These are phyloP conservation scores for Leccinum subrobustum DNA, from an alignment of 1,284 basidiomycete species.

Conservation along the genomic window DNA sequence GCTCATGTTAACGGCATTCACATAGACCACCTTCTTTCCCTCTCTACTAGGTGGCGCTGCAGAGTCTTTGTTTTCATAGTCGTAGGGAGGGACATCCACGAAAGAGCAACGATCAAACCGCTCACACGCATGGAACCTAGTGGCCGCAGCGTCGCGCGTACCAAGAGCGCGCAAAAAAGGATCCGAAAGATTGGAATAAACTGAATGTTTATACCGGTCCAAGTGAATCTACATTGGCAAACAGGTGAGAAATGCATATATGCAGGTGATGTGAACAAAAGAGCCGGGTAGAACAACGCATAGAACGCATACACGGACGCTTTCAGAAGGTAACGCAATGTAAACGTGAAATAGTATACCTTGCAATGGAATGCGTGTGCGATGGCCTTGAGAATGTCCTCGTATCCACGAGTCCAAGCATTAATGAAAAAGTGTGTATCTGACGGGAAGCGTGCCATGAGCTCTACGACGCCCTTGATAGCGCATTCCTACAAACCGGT, in stretches of 20 bases:
- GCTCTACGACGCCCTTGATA: conserved; percentile 60
- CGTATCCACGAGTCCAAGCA: conserved; percentile 92
- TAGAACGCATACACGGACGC: background rate
- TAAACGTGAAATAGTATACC: conserved; percentile 38
- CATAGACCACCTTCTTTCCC: conserved; percentile 65
- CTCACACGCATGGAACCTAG: conserved; percentile 92
- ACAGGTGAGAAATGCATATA: conserved; percentile 16
- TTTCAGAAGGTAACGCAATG: background rate
- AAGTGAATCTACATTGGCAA: conserved; percentile 71
- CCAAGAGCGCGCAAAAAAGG: conserved; percentile 64
- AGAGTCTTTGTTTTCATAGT: conserved; percentile 11
- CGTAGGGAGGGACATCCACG: conserved; percentile 44
- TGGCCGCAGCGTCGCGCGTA: conserved; percentile 56
- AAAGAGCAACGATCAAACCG: conserved; percentile 71
- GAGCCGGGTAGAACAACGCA: background rate
- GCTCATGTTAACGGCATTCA: conserved; percentile 75
- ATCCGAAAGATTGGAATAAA: conserved; percentile 63
- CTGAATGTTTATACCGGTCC: conserved; percentile 79
- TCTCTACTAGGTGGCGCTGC: conserved; percentile 34
- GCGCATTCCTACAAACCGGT: conserved; percentile 54
- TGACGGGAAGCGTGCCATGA: conserved; percentile 68
- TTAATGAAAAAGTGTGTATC: conserved; percentile 85
- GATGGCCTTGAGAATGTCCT: conserved; percentile 79
- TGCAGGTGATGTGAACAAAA: background rate
- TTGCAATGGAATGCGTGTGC: conserved; percentile 59